phyloP scores from a whole-genome alignment of 139 green algal genomes.

The Tetradesmus lagerheimii region DNA sequence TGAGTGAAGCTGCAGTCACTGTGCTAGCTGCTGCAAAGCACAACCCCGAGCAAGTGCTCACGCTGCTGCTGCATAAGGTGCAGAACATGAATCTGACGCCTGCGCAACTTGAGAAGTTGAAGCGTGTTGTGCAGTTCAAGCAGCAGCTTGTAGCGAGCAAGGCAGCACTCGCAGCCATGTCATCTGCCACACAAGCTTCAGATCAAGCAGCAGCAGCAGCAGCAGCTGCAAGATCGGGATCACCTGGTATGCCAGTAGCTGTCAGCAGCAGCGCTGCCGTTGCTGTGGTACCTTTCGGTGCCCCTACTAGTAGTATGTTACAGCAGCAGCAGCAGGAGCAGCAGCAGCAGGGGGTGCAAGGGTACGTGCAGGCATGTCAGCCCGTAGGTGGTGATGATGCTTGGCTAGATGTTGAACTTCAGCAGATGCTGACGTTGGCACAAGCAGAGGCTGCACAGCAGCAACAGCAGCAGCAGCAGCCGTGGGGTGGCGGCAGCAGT shows the following conservation, averaged over 20 bases:
- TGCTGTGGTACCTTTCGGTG: not conserved
- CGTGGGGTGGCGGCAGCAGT: not conserved
- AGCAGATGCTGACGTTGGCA: not conserved
- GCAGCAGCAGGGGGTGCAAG: not conserved
- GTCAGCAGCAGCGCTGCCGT: not conserved
- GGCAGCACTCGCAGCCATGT: not conserved
- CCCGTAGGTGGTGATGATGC: not conserved
- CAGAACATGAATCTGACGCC: not conserved
- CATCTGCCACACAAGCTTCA: not conserved
- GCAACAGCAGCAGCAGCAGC: not conserved
- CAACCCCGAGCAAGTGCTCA: not conserved
- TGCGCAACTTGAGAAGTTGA: not conserved
- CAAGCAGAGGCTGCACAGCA: not conserved
- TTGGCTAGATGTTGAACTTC: not conserved
- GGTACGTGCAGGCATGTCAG: not conserved
- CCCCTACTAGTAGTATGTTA: not conserved
- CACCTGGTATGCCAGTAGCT: not conserved
- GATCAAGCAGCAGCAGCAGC: not conserved
- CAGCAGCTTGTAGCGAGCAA: constrained; percentile 6
- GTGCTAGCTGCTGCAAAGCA: not conserved
- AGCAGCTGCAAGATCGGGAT: not conserved
- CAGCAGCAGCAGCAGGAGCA: not conserved
- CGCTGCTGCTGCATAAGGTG: not conserved
- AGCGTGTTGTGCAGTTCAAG: not conserved
- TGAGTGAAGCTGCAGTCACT: not conserved